Evolutionary conservation across 2,329 filamentous ascomycete genomes (phyloP).

Genomic region (Fusarium tricinctum): DNA sequence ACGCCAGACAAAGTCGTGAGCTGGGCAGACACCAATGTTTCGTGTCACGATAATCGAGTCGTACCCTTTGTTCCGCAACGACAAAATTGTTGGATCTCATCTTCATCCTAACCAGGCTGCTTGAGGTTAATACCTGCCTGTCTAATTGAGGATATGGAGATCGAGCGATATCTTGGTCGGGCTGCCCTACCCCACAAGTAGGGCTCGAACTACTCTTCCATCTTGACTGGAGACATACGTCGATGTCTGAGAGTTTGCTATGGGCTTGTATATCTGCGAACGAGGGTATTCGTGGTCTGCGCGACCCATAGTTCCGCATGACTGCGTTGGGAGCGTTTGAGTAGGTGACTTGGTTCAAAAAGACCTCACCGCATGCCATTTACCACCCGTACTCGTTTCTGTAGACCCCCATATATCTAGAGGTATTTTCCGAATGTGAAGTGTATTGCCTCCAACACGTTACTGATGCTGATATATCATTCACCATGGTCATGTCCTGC

Average conservation of each 20-base stretch:
- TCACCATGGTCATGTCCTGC: background rate
- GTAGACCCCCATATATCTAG: background rate
- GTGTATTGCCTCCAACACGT: background rate
- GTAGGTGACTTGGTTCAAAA: background rate
- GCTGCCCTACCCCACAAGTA: constrained; percentile 17
- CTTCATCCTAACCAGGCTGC: background rate
- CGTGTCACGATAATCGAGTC: background rate
- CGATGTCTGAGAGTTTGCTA: background rate
- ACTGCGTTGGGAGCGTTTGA: background rate
- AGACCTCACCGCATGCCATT: constrained; percentile 4
- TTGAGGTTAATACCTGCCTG: background rate
- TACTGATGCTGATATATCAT: background rate
- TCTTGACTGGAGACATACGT: background rate
- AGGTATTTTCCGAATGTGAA: background rate
- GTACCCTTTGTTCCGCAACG: background rate
- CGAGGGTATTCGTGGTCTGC: constrained; percentile 8
- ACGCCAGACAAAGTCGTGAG: background rate
- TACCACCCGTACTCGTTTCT: too few species aligned
- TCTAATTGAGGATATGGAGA: background rate
- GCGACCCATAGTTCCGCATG: background rate
- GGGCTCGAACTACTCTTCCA: constrained; percentile 4
- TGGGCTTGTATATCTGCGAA: background rate
- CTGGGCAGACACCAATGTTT: background rate
- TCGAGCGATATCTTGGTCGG: constrained; percentile 8
- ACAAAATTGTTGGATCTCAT: background rate